phyloP scores from a whole-genome alignment of 1,139 yeast genomes.

The Magnusiomyces suaveolens region DNA sequence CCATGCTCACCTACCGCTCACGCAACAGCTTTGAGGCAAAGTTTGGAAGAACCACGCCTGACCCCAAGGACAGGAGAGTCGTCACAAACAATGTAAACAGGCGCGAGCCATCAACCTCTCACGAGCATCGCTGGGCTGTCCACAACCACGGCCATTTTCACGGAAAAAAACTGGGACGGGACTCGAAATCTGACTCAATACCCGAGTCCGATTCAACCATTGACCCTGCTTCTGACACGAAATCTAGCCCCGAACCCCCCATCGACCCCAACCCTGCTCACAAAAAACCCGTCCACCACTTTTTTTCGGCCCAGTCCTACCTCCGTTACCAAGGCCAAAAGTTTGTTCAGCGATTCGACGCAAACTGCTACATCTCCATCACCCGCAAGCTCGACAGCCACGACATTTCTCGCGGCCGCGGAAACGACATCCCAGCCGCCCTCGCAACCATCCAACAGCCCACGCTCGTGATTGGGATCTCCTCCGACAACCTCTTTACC shows the following conservation, averaged over 20 bases:
- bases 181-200: constrained; percentile 11
- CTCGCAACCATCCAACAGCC: constrained; percentile 57
- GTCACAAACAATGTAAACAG: constrained; percentile 15
- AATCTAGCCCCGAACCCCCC: not conserved
- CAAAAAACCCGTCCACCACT: constrained; percentile 59
- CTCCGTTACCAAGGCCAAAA: constrained; percentile 88
- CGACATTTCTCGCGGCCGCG: constrained; percentile 76
- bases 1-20: constrained; percentile 82
- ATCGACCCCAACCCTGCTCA: not conserved
- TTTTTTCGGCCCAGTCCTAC: constrained; percentile 90
- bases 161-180: constrained; percentile 24
- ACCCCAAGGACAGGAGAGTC: constrained; percentile 23
- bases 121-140: constrained; percentile 49
- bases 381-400: constrained; percentile 92
- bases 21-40: constrained; percentile 84
- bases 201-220: constrained; percentile 1
- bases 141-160: constrained; percentile 55
- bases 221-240: not conserved
- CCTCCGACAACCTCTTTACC: constrained; percentile 88
- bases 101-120: constrained; percentile 33
- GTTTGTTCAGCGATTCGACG: constrained; percentile 82
- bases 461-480: constrained; percentile 75
- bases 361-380: constrained; percentile 89
- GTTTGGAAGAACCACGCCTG: constrained; percentile 73
- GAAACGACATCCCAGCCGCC: constrained; percentile 43